Evolutionary conservation across 2,329 filamentous ascomycete genomes (phyloP).

Genomic region (Pseudocercospora fijiensis): DNA sequence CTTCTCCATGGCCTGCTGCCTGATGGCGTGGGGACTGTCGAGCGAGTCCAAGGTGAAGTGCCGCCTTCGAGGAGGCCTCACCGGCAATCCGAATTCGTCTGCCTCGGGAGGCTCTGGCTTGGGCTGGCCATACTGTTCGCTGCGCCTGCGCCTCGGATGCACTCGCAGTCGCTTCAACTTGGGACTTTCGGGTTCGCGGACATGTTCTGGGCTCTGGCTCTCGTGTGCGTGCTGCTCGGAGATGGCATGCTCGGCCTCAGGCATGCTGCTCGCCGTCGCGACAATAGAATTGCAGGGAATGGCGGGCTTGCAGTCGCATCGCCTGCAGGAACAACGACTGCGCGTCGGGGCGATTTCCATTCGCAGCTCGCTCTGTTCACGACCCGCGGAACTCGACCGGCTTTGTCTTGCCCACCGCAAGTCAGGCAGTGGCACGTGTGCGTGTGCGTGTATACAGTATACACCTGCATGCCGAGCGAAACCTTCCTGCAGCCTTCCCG

Average conservation of each 20-base stretch:
- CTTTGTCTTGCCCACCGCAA: too few relatives aligned
- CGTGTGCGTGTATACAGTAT: too few relatives aligned
- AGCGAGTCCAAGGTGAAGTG: slow-evolving; percentile 30
- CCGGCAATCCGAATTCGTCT: slow-evolving; percentile 42
- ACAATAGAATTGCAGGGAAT: not conserved
- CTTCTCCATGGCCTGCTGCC: slow-evolving; percentile 24
- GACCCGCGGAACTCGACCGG: not conserved
- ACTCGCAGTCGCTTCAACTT: slow-evolving; percentile 20
- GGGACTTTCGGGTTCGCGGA: slow-evolving; percentile 9
- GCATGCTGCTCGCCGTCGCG: slow-evolving; percentile 16
- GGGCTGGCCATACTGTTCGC: slow-evolving; percentile 24
- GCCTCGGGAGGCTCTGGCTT: slow-evolving; percentile 31
- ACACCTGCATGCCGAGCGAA: too few relatives aligned
- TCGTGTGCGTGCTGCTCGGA: not conserved
- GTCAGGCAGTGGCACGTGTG: too few relatives aligned
- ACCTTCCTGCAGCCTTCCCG: too few relatives aligned
- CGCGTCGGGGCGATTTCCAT: not conserved
- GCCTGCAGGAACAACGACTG: not conserved
- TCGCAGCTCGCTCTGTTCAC: not conserved
- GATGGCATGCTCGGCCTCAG: slow-evolving; percentile 14
- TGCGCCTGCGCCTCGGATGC: slow-evolving; percentile 19
- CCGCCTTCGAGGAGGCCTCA: slow-evolving; percentile 35
- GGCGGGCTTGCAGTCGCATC: not conserved
- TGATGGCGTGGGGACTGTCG: slow-evolving; percentile 28
- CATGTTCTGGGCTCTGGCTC: slow-evolving; percentile 10